phyloP scores from a whole-genome alignment of 2,329 filamentous ascomycete genomes.

The Colletotrichum australisinense region DNA sequence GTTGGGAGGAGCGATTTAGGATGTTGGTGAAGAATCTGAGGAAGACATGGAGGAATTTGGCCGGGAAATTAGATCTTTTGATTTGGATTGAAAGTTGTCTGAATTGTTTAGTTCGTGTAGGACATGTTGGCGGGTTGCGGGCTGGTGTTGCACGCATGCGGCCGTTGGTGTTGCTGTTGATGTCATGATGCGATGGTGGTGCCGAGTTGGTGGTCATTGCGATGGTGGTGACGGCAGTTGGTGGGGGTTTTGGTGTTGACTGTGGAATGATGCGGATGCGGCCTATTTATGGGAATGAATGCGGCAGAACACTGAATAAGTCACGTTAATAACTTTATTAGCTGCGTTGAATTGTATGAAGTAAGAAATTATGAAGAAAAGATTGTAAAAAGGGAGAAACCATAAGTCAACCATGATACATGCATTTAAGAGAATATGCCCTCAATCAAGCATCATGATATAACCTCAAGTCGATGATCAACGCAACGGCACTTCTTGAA shows the following conservation, averaged over 20 bases:
- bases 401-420: too few relatives aligned
- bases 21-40: neutral
- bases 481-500: neutral
- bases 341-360: too few relatives aligned
- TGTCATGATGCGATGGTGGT: neutral
- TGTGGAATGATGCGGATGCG: neutral
- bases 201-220: neutral
- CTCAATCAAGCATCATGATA: neutral
- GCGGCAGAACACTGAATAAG: neutral
- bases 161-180: too few relatives aligned
- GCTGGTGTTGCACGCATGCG: conserved; percentile 2
- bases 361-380: too few relatives aligned
- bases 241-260: neutral
- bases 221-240: neutral
- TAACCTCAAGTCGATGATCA: neutral
- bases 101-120: neutral
- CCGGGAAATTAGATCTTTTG: conserved; percentile 1
- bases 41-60: neutral
- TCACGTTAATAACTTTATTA: too few relatives aligned
- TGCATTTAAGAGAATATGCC: too few relatives aligned
- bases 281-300: neutral
- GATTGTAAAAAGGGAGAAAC: too few relatives aligned
- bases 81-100: too few relatives aligned
- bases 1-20: neutral
- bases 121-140: neutral